These are phyloP conservation scores for Gossypium aridum DNA, from an alignment of 441 rosid genomes.

Conservation along the genomic window DNA sequence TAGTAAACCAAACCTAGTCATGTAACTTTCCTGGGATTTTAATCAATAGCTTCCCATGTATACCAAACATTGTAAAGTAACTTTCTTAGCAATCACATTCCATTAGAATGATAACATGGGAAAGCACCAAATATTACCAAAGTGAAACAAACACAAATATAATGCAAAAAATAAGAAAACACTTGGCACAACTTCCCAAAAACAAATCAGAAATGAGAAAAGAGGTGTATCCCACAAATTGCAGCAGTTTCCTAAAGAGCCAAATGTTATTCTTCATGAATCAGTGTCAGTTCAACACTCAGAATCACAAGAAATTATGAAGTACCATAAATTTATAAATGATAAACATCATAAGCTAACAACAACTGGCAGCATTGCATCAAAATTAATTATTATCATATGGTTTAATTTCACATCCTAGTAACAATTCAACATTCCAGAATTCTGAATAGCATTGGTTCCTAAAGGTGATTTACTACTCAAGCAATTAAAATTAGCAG, in stretches of 20 bases:
- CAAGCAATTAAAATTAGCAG: background rate
- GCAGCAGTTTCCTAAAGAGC: background rate
- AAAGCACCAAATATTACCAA: too few relatives aligned
- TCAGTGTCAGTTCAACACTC: background rate
- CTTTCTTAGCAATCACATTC: too few relatives aligned
- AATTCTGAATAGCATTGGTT: background rate
- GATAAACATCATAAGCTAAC: background rate
- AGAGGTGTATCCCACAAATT: background rate
- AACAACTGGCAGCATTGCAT: background rate
- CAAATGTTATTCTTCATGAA: background rate
- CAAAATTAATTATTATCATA: background rate
- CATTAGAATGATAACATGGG: too few relatives aligned
- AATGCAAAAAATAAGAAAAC: background rate
- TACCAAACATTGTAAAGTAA: too few relatives aligned
- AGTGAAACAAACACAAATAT: background rate
- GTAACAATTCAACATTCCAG: background rate
- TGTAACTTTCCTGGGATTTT: too few relatives aligned
- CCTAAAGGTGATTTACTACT: background rate
- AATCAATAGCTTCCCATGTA: too few relatives aligned
- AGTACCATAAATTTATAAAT: background rate
- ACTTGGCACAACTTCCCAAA: background rate
- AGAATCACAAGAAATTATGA: background rate
- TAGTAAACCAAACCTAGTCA: too few relatives aligned
- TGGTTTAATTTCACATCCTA: background rate
- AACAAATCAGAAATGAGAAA: background rate